Evolutionary conservation across 2,329 filamentous ascomycete genomes (phyloP), one percentile per base, ranked within the genome.

Genomic region (Beauveria bassiana): DNA sequence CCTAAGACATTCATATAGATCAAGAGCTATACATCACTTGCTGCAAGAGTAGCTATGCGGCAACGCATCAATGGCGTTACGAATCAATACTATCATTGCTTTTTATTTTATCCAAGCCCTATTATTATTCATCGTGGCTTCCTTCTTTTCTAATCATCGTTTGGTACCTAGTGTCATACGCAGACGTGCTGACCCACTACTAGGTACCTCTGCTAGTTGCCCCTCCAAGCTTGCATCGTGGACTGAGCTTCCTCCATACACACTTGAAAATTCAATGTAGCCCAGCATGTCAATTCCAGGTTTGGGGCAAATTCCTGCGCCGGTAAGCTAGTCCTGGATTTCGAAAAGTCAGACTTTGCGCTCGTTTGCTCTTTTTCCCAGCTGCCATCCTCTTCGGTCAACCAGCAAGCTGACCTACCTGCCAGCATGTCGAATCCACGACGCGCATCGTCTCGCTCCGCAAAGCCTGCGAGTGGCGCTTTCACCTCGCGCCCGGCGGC

Each of bases 391-490:
- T 20, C 40, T 12, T 1, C 7, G 6, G 18, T n/a, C 28, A 53
- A 14, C 3, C 5, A n/a, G 49, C 26, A 51, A 43, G 20, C 52
- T 40, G 18, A 54, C 38, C 43, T 5, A 7, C n/a, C 22, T 50
- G 3, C 16, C 34, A 73, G 74, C 70, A 74, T 51, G 68, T 72
- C 54, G 68, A 71, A 61, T 73, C 77, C 42, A 70, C 78, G 16
- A 78, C 75, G 28, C 78, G 79, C 63, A 79, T 74, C 56, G 72
- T 82, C 64, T 71, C 70, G 65, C 82, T 93, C 65, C 77, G 81
- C 56, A 81, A 85, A 61, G 84, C 83, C 66, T 87, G 84, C 69
- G 90, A 93, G 80, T 93, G 89, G 86, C 85, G 90, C 56, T 93
- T 93, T 75, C 82, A 90, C 70, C 86, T 91, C 50, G 81, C 86